phyloP scores from a whole-genome alignment of 441 rosid species.

The Cnidoscolus chayamansa region DNA sequence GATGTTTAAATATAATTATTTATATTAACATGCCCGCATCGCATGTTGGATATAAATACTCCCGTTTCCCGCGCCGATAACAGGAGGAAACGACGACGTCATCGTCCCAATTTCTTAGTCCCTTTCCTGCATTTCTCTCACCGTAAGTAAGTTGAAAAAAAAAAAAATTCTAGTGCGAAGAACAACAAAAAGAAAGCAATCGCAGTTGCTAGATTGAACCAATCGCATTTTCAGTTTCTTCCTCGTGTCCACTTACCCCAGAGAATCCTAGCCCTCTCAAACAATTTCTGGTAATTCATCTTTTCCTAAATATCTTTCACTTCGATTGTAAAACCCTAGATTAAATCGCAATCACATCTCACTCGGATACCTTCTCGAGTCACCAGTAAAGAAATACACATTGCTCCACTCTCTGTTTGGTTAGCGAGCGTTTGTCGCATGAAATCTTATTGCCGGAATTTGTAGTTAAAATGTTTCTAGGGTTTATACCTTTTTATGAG shows the following conservation, averaged over 20 bases:
- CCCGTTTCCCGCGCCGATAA: too few relatives aligned
- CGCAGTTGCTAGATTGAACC: neutral
- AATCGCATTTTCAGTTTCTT: neutral
- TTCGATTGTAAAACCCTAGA: neutral
- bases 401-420: neutral
- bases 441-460: neutral
- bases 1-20: too few relatives aligned
- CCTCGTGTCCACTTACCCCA: neutral
- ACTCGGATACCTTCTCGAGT: neutral
- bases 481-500: too few relatives aligned
- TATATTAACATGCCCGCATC: too few relatives aligned
- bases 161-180: too few relatives aligned
- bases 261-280: neutral
- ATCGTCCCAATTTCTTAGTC: too few relatives aligned
- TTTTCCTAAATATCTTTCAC: neutral
- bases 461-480: too few relatives aligned
- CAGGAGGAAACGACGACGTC: too few relatives aligned
- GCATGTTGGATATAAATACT: too few relatives aligned
- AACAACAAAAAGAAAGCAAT: too few relatives aligned
- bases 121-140: too few relatives aligned
- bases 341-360: neutral
- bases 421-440: neutral
- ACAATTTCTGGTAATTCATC: neutral
- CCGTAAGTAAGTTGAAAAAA: too few relatives aligned
- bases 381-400: neutral